These are phyloP conservation scores for Malania oleifera DNA, from an alignment of 164 flowering plant genomes.

Conservation along the genomic window DNA sequence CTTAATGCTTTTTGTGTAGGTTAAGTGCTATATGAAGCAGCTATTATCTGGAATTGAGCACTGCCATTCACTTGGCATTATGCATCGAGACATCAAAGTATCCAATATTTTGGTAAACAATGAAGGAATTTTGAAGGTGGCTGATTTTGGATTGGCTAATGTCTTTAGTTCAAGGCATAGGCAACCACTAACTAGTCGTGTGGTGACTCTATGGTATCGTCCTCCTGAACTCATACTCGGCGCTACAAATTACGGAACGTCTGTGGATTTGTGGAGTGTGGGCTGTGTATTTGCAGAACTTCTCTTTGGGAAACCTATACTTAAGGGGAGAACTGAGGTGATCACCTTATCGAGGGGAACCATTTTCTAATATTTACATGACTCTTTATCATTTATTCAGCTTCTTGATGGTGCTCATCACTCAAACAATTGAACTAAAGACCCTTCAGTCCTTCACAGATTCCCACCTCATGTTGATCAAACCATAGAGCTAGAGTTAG, in stretches of 20 bases:
- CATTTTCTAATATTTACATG: neutral
- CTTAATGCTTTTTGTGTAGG: constrained; percentile 23
- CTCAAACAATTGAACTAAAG: too few relatives aligned
- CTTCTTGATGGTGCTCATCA: too few relatives aligned
- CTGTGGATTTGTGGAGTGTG: constrained; percentile 67
- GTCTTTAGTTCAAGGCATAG: constrained; percentile 25
- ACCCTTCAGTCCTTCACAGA: too few relatives aligned
- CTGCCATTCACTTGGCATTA: constrained; percentile 61
- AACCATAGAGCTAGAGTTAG: too few relatives aligned
- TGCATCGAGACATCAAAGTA: constrained; percentile 69
- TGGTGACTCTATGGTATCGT: constrained; percentile 76
- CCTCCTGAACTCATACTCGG: constrained; percentile 73
- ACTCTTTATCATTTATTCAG: neutral
- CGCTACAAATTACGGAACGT: constrained; percentile 49
- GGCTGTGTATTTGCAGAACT: constrained; percentile 76
- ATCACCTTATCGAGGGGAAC: neutral
- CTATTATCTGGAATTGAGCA: constrained; percentile 62
- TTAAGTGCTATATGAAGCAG: constrained; percentile 79
- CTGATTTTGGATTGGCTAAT: constrained; percentile 65
- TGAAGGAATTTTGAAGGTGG: constrained; percentile 49
- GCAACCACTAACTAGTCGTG: constrained; percentile 61
- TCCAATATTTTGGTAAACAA: constrained; percentile 58
- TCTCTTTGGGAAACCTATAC: constrained; percentile 50
- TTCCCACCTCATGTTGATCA: too few relatives aligned
- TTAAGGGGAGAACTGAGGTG: constrained; percentile 71